These are phyloP conservation scores for Kwoniella shandongensis DNA, from an alignment of 768 basidiomycete genomes.

Conservation along the genomic window DNA sequence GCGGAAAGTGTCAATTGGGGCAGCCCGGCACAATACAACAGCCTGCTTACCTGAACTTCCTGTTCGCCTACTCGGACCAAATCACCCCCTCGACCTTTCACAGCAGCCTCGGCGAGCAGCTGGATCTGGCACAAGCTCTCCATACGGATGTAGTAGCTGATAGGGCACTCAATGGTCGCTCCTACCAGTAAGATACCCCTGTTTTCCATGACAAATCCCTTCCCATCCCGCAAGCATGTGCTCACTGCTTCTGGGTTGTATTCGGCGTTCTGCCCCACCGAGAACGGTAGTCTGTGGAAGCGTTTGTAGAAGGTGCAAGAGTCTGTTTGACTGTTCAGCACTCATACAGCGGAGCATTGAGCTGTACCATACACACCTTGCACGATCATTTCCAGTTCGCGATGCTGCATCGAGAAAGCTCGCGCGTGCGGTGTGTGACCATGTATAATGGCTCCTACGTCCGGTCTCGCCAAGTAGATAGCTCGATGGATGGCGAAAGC, in stretches of 20 bases:
- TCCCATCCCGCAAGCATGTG: constrained; percentile 1
- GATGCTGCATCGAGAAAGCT: constrained; percentile 12
- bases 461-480: constrained; percentile 13
- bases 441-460: constrained; percentile 15
- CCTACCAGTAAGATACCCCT: constrained; percentile 16
- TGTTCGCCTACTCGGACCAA: constrained; percentile 7
- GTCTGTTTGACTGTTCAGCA: neutral
- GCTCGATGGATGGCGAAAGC: constrained; percentile 10
- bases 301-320: constrained; percentile 17
- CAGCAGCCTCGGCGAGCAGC: constrained; percentile 10
- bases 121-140: constrained; percentile 15
- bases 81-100: constrained; percentile 11
- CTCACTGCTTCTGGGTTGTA: constrained; percentile 2
- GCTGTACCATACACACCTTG: constrained; percentile 6
- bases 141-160: constrained; percentile 19
- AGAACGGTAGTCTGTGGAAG: constrained; percentile 8
- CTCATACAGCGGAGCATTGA: neutral
- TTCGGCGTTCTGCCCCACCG: neutral
- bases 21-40: neutral
- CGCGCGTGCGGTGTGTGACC: constrained; percentile 11
- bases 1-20: neutral
- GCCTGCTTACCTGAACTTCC: constrained; percentile 10
- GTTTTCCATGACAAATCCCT: constrained; percentile 18
- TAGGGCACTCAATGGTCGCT: constrained; percentile 17
- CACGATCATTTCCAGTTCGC: constrained; percentile 10